Conservation (phyloP, 176 grass and related monocot genomes). For the Aegilops speltoides region DNA sequence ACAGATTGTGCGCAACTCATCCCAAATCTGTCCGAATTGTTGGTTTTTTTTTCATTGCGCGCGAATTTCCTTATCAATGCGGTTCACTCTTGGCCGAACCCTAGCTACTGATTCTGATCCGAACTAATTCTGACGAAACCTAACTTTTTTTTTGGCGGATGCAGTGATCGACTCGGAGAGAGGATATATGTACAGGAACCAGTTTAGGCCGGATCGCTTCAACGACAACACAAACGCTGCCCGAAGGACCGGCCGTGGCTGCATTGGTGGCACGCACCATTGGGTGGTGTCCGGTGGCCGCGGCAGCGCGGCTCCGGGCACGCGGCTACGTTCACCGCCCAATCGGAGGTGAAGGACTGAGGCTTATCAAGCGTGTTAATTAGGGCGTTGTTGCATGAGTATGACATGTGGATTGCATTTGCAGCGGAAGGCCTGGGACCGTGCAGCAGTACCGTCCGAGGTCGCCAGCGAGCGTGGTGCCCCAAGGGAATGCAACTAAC, state of each 20-base stretch:
- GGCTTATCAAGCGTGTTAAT: background rate
- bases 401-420: constrained; percentile 5
- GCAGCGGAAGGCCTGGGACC: constrained; percentile 21
- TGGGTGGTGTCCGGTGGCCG: constrained; percentile 44
- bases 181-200: constrained; percentile 50
- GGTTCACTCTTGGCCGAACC: background rate
- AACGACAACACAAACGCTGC: constrained; percentile 30
- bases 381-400: background rate
- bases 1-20: background rate
- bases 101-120: constrained; percentile 6
- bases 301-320: constrained; percentile 21
- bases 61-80: background rate
- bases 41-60: background rate
- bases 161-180: constrained; percentile 12
- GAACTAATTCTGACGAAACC: background rate
- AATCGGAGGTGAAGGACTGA: constrained; percentile 34
- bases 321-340: constrained; percentile 3
- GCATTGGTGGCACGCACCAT: constrained; percentile 24
- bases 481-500: constrained; percentile 21
- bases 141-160: background rate
- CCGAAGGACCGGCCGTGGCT: constrained; percentile 26
- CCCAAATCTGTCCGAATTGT: background rate
- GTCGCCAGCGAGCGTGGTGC: background rate
- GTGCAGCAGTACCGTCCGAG: constrained; percentile 33
- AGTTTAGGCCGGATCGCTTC: constrained; percentile 33